Base-by-base conservation (phyloP, 306 rosid species). In the Styphnolobium japonicum region DNA sequence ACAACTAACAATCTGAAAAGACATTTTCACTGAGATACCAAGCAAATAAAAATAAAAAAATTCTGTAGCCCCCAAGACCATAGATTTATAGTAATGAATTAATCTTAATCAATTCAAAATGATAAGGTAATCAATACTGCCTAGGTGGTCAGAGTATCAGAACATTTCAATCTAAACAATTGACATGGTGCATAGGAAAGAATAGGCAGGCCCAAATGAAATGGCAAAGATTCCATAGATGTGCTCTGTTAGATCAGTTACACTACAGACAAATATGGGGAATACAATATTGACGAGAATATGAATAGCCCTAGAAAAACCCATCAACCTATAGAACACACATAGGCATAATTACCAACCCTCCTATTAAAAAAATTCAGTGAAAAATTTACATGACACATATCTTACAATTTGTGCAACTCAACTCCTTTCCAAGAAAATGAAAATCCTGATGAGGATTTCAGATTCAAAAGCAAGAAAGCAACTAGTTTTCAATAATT, bases 51-150 rank as follows among this genome's bases (percentile, higher is more conserved):
- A 21, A 5, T 23, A n/a, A n/a, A 3, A n/a, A n/a, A 36, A 33
- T n/a, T n/a, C n/a, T n/a, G n/a, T n/a, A n/a, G n/a, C 42, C 43
- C 2, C 25, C 25, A 16, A 46, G 57, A 60, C 21, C 68, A 46
- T 46, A 81, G 68, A 81, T 43, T 69, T n/a, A n/a, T 23, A 27
- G 31, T 80, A 56, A 57, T 56, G 27, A 60, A 68, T 57, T 76
- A 61, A 61, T 69, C 73, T 6, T 1, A 19, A 40, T 27, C 51
- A 61, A 80, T 63, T 61, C 42, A 61, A 60, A 31, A 43, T 33
- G 77, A 43, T 57, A 69, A 31, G 52, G n/a, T 33, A 75, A 67
- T 81, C 65, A 57, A 57, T 74, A n/a, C 31, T 27, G 31, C 3
- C 31, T 27, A 27, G 31, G 31, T 27, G 31, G 3, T 3, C 31